Base-by-base conservation (phyloP, 140 eudicot species). In the Stevia rebaudiana region DNA sequence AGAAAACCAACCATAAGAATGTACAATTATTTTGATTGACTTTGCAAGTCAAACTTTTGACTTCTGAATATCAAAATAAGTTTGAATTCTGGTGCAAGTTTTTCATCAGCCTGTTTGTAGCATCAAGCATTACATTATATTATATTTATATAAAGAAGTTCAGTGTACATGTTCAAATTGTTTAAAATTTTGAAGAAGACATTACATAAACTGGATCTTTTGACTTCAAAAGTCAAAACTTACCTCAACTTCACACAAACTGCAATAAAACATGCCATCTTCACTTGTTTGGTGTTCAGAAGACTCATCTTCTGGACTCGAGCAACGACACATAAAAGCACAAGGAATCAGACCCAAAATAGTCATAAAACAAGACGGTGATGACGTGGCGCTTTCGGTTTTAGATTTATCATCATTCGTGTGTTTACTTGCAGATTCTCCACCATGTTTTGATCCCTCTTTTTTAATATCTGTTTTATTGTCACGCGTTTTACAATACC, bases 251-350 rank as follows among this genome's bases (percentile, higher is more conserved):
- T 91, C 96, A 71, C 98, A 91, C 61, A 91, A 83, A 67, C 84
- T 87, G 71, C 98, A 91, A 69, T 84, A 91, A 68, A 91, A 91
- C 98, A 91, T 91, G 85, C 98, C 98, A 71, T 87, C 98, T 71
- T 91, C 98, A 65, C 96, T 87, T 47, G 60, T 46, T 5, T 83
- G 95, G 37, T 66, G 79, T 42, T 81, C 83, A 31, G 84, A 79
- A 61, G 95, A 79, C 48, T 81, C 92, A 28, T 91, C 86, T 31
- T 68, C 76, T 61, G 77, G 46, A 50, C 69, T 75, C 17, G 76
- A 55, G 69, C 86, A 80, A 55, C 70, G 81, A 73, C 89, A 81
- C 60, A 78, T n/a, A 23, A 62, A 19, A 40, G 82, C 85, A 65
- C 98, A 87, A 60, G 96, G 89, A 67, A 83, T 46, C 39, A 83